A percentile compares a stretch with the other conserved stretches of the same genome.
Conservation (phyloP, 768 basidiomycete species). For the Mycena galericulata region DNA sequence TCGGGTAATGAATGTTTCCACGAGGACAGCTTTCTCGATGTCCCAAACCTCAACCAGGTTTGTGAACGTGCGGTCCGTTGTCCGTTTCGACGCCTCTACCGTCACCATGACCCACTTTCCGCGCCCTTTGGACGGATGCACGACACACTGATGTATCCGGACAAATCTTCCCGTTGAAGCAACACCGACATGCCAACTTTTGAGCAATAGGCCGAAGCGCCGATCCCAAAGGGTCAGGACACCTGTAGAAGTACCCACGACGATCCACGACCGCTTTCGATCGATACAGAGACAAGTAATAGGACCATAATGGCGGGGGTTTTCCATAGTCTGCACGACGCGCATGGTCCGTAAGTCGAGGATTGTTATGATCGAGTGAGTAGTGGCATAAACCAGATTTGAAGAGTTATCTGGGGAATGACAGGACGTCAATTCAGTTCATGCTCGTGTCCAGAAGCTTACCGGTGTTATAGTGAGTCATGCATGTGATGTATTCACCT, state of each 20-base stretch:
- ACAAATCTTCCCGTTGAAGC: slow-evolving; percentile 63
- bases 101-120: slow-evolving; percentile 94
- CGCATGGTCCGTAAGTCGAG: slow-evolving; percentile 91
- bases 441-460: slow-evolving; percentile 24
- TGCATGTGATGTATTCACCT: slow-evolving; percentile 87
- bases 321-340: slow-evolving; percentile 79
- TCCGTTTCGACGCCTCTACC: slow-evolving; percentile 65
- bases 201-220: slow-evolving; percentile 89
- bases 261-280: slow-evolving; percentile 86
- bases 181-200: slow-evolving; percentile 85
- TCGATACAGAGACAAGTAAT: slow-evolving; percentile 90
- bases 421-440: background rate
- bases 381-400: slow-evolving; percentile 88
- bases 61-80: slow-evolving; percentile 55
- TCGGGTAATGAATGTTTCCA: slow-evolving; percentile 83
- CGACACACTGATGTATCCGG: slow-evolving; percentile 77
- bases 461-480: slow-evolving; percentile 88
- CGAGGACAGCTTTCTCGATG: slow-evolving; percentile 81
- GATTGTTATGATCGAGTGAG: slow-evolving; percentile 78
- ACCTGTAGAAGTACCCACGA: slow-evolving; percentile 89
- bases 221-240: slow-evolving; percentile 94
- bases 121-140: slow-evolving; percentile 89
- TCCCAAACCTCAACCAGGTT: slow-evolving; percentile 92
- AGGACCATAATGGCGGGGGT: slow-evolving; percentile 88
- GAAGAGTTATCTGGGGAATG: slow-evolving; percentile 69